Conservation (phyloP, 192 early-diverging fungal genomes). For the Podila epicladia region DNA sequence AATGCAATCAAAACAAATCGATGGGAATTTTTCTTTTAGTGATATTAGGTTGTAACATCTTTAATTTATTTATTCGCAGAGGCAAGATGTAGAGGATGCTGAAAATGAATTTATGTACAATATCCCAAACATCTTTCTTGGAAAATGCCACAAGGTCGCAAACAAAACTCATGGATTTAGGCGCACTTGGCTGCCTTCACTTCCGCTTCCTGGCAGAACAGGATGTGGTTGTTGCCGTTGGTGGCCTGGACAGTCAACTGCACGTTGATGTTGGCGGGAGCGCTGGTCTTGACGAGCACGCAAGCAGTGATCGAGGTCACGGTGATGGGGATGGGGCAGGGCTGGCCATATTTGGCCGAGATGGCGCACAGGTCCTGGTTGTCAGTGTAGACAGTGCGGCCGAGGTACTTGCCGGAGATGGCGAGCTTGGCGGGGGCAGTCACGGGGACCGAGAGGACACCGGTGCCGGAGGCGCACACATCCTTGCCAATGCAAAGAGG, state of each 20-base stretch:
- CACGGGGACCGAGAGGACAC: conserved; percentile 41
- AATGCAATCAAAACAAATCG: no score
- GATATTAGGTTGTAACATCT: no score
- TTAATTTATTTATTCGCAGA: no score
- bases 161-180: no score
- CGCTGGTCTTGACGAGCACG: conserved; percentile 16
- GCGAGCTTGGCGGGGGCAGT: conserved; percentile 12
- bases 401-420: conserved; percentile 20
- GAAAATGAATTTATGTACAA: no score
- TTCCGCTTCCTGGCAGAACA: conserved; percentile 29
- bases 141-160: no score
- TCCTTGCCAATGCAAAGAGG: conserved; percentile 44
- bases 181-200: not conserved
- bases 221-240: conserved; percentile 27
- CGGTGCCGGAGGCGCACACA: conserved; percentile 35
- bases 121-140: no score
- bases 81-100: no score
- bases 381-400: conserved; percentile 29
- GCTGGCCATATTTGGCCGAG: conserved; percentile 4
- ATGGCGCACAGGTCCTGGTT: conserved; percentile 30
- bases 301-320: conserved; percentile 22
- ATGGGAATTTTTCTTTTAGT: no score
- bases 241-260: conserved; percentile 5
- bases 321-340: conserved; percentile 33
- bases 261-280: conserved; percentile 19